phyloP scores from a whole-genome alignment of 345 rosid species.

The Moricandia moricandioides region DNA sequence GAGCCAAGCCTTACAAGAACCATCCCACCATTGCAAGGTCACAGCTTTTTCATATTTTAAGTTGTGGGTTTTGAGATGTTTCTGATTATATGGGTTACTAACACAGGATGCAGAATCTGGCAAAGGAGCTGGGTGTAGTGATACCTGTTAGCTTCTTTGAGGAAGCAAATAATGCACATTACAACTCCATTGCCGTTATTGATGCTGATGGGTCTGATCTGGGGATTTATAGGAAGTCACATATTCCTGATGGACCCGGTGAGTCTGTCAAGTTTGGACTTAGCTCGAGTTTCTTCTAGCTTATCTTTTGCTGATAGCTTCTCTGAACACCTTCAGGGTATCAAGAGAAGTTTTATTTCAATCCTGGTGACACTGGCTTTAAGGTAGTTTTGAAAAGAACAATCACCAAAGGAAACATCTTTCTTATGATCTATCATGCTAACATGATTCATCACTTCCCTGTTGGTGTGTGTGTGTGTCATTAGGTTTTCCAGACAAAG shows the following conservation, averaged over 20 bases:
- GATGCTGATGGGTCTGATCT: constrained; percentile 93
- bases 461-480: not conserved
- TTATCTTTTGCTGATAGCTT: not conserved
- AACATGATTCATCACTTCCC: constrained; percentile 1
- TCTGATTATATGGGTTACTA: not conserved
- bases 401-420: not conserved
- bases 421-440: not conserved
- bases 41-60: not conserved
- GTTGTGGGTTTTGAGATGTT: not conserved
- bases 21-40: constrained; percentile 76
- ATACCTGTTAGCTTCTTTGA: constrained; percentile 93
- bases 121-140: constrained; percentile 77
- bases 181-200: constrained; percentile 78
- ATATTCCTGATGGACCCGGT: constrained; percentile 99
- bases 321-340: constrained; percentile 49
- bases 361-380: constrained; percentile 94
- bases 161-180: constrained; percentile 88
- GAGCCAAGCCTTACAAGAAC: constrained; percentile 76
- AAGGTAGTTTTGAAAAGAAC: constrained; percentile 48
- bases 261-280: constrained; percentile 12
- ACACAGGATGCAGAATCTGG: constrained; percentile 80
- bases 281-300: not conserved
- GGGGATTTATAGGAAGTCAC: constrained; percentile 88
- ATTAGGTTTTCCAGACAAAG: constrained; percentile 82
- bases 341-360: constrained; percentile 95